Base-by-base conservation (phyloP, 139 green algal genomes). In the Pseudopediastrum boryanum region DNA sequence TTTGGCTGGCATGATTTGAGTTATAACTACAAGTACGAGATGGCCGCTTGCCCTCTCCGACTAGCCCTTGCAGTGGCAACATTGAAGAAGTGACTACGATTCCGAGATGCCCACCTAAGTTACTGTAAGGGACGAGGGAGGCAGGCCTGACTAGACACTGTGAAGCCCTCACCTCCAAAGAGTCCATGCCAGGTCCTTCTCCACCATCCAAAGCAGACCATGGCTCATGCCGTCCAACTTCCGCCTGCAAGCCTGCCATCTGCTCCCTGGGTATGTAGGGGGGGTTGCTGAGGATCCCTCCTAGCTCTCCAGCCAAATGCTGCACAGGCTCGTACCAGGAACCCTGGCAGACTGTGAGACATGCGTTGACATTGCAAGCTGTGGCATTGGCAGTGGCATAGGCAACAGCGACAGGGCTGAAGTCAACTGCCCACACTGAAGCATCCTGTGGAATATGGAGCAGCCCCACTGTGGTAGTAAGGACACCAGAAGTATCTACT, bases 261-360 rank as follows among this genome's bases (percentile, higher is more conserved):
- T 94, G 33, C 0, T 65, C 39, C 0, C 58, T 56, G 2, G 89
- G 85, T 31, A 98, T 98, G 88, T 98, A 98, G 4, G 95, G 95
- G 16, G 95, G 95, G 83, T 98, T 98, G 83, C 86, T 94, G 7
- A 98, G 76, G 5, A 98, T 68, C 19, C 94, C 95, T n/a, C 82
- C 87, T 10, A 98, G 48, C 54, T 65, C 41, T 12, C 90, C 83
- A 36, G 42, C 23, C 43, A 80, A 36, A 4, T 67, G 62, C 62
- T 81, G 31, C 61, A 98, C 54, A 0, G 93, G 89, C 35, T 86
- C 87, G 56, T 85, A 94, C 94, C 93, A 98, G 29, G 65, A 87
- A 27, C 94, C 94, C 36, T 73, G 44, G 12, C 85, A 39, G 2
- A 95, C 80, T 23, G 51, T 42, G 33, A 94, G 64, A 9, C 58